These are phyloP conservation scores for Colletotrichum paranaense DNA, from an alignment of 2,329 filamentous ascomycete species.

Conservation along the genomic window DNA sequence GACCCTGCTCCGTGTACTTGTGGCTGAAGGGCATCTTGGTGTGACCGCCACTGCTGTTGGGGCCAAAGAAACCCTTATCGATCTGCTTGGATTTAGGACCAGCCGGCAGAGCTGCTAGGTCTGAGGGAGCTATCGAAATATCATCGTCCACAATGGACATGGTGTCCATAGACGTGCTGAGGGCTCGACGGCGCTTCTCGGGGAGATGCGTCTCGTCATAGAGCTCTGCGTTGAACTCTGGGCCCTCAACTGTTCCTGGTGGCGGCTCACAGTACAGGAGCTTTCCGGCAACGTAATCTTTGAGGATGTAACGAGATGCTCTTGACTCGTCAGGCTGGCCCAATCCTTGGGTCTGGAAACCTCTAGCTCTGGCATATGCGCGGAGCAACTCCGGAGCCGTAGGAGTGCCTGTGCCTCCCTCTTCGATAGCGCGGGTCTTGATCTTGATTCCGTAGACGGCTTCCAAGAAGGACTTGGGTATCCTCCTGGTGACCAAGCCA, in stretches of 20 bases:
- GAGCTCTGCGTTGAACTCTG: constrained; percentile 87
- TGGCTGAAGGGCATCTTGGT: constrained; percentile 87
- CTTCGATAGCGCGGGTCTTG: constrained; percentile 80
- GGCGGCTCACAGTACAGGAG: constrained; percentile 92
- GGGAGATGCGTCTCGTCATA: constrained; percentile 88
- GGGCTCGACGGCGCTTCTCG: constrained; percentile 77
- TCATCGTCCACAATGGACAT: constrained; percentile 54
- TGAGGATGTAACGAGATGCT: constrained; percentile 88
- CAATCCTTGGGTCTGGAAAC: constrained; percentile 88
- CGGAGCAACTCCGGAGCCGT: constrained; percentile 87
- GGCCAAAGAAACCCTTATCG: constrained; percentile 90
- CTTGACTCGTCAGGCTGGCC: constrained; percentile 94
- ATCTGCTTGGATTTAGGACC: constrained; percentile 81
- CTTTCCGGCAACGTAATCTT: constrained; percentile 98
- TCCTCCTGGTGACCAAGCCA: constrained; percentile 83
- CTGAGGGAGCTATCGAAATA: constrained; percentile 50
- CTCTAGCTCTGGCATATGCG: constrained; percentile 88
- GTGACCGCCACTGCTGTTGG: constrained; percentile 70
- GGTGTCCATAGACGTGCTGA: constrained; percentile 63
- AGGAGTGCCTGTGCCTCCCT: constrained; percentile 90
- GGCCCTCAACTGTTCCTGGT: constrained; percentile 75
- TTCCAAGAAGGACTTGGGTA: constrained; percentile 90
- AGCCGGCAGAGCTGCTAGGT: constrained; percentile 62
- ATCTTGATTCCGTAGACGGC: constrained; percentile 95
- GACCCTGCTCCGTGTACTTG: constrained; percentile 87